Evolutionary conservation across 257 asterid species (phyloP), one percentile per base, ranked within the genome.

Genomic region (Osmanthus fragrans): DNA sequence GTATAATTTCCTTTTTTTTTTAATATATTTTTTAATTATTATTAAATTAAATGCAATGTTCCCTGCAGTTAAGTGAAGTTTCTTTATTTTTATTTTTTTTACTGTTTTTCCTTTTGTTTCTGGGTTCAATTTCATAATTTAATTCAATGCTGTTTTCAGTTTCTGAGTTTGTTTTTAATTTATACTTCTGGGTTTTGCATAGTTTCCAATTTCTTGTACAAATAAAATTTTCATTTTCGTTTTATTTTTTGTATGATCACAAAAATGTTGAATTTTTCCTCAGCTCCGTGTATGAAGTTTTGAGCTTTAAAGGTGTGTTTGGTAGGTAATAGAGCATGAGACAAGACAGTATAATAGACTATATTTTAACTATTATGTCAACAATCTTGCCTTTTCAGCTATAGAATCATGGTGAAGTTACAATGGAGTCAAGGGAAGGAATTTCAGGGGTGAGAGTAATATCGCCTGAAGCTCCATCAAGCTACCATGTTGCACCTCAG

Each of bases 401-500:
- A 29, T 27, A 27, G 29, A 67, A 25, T 75, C 74, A 75, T 40
- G 21, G 71, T 73, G n/a, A 63, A 66, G 75, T 49, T 49, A 70
- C 56, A 18, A 93, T 94, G 98, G 98, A 94, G 78, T 79, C 93
- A 30, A 88, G 87, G 73, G 90, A 90, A 84, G 83, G 80, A 67
- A 84, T 85, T 77, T 75, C 92, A 16, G 91, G 93, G 56, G 86
- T 88, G 77, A 86, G 87, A 39, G 88, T 86, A 51, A 81, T 86
- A 78, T 79, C 85, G 9, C 83, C 89, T 25, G 96, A 83, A 80
- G 90, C 90, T 69, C 89, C 92, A 81, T 86, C 96, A 32, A 85
- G 76, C 77, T 86, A 91, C 80, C 89, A 89, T 54, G 86, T 91
- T 85, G 91, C 84, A 10, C 80, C 92, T 8, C 83, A 89, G 80